Evolutionary conservation across 345 rosid genomes (phyloP), one percentile per base, ranked within the genome.

Genomic region (Eucalyptus erythrocorys): DNA sequence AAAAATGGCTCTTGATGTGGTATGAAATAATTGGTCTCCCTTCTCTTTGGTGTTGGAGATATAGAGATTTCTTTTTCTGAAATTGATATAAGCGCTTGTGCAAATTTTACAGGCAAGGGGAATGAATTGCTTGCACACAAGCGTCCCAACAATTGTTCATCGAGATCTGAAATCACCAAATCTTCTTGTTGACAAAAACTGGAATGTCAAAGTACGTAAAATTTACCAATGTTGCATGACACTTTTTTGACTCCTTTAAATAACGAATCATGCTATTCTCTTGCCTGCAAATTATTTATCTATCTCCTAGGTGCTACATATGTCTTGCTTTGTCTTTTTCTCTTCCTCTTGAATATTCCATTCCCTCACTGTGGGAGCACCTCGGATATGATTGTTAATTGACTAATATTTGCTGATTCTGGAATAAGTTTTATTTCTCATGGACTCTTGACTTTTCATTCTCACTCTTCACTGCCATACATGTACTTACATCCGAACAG

Each of bases 1-100:
- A 89, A 98, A 96, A 92, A 98, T 98, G 99, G 99, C 99, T 85
- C 99, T 98, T 87, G 99, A 98, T 91, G 99, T 98, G 99, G 99
- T 98, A 95, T 87, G 91, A 48, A 61, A 90, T 87, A 85, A 87
- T 30, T 26, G 49, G 43, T 81, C 85, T 87, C 90, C 86, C 86
- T 71, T 50, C 59, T 15, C 85, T n/a, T 34, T 53, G 50, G 53
- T 88, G 86, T 49, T 84, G 55, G 50, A 88, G 43, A 22, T 87
- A 15, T 37, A 48, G 34, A 43, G 13, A 37, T 86, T 49, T 64
- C 13, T 47, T 15, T 49, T 53, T 87, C 55, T 49, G 82, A 76
- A 30, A 68, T 42, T n/a, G 11, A 48, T n/a, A 26, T 87, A 85
- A 79, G 80, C 59, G 87, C 47, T 86, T 85, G 21, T 59, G 59